Evolutionary conservation across 345 rosid species (phyloP).

Genomic region (Viola odorata): DNA sequence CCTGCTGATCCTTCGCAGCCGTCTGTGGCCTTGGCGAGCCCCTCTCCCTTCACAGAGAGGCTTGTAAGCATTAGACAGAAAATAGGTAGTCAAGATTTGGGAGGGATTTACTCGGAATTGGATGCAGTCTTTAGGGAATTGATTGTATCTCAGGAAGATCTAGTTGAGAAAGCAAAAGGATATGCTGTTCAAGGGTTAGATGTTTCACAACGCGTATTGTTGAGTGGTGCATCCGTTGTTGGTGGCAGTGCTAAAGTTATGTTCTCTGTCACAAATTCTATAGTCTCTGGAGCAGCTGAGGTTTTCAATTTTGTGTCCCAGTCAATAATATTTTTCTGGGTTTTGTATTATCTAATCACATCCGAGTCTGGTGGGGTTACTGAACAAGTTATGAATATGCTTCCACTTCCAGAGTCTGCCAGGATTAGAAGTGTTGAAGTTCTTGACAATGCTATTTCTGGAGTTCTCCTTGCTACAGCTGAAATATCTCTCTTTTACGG

Average conservation of each 20-base stretch:
- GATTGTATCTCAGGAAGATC: slow-evolving; percentile 70
- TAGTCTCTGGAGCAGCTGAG: slow-evolving; percentile 87
- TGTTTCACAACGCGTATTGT: slow-evolving; percentile 58
- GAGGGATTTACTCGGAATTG: slow-evolving; percentile 65
- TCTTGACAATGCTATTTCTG: slow-evolving; percentile 73
- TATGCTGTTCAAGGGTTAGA: slow-evolving; percentile 76
- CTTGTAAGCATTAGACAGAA: slow-evolving; percentile 57
- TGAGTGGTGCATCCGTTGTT: slow-evolving; percentile 70
- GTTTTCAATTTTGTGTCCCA: slow-evolving; percentile 84
- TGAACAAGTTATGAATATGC: slow-evolving; percentile 80
- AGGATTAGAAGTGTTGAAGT: slow-evolving; percentile 78
- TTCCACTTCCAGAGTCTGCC: slow-evolving; percentile 60
- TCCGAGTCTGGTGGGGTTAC: slow-evolving; percentile 96
- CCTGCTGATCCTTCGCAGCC: slow-evolving; percentile 40
- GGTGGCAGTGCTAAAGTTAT: slow-evolving; percentile 67
- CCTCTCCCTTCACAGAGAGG: slow-evolving; percentile 69
- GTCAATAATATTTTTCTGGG: slow-evolving; percentile 78
- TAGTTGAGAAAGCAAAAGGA: slow-evolving; percentile 77
- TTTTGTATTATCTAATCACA: slow-evolving; percentile 75
- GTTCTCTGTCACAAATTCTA: slow-evolving; percentile 57
- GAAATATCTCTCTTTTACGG: slow-evolving; percentile 92
- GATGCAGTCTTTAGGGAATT: slow-evolving; percentile 70
- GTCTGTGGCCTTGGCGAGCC: slow-evolving; percentile 46
- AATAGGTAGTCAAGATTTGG: slow-evolving; percentile 60
- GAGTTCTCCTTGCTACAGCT: slow-evolving; percentile 90